These are phyloP conservation scores for Zymoseptoria passerinii DNA, from an alignment of 2,329 filamentous ascomycete species.

Conservation along the genomic window DNA sequence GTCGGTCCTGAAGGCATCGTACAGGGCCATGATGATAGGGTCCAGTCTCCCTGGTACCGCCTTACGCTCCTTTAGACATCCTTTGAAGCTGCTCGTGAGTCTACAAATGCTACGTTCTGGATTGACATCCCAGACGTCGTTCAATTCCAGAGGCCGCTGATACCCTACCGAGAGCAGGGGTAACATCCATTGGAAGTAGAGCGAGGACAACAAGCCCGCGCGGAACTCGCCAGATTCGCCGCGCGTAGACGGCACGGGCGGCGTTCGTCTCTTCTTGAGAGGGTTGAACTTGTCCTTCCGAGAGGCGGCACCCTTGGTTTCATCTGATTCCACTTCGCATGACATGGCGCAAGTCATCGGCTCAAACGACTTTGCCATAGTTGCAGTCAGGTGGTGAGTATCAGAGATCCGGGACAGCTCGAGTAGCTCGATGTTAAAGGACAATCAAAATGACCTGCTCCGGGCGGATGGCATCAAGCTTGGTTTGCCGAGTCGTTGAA, in stretches of 20 bases:
- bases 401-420: too few relatives aligned
- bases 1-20: not conserved
- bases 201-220: slow-evolving; percentile 60
- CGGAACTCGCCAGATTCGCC: slow-evolving; percentile 47
- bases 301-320: slow-evolving; percentile 17
- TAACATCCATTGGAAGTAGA: slow-evolving; percentile 82
- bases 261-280: slow-evolving; percentile 41
- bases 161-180: slow-evolving; percentile 77
- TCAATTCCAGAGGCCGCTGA: slow-evolving; percentile 68
- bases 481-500: too few relatives aligned
- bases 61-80: slow-evolving; percentile 4
- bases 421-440: too few relatives aligned
- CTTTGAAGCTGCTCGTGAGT: slow-evolving; percentile 54
- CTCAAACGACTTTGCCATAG: too few relatives aligned
- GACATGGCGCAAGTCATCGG: too few relatives aligned
- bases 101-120: slow-evolving; percentile 62
- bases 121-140: slow-evolving; percentile 80
- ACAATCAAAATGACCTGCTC: too few relatives aligned
- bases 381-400: too few relatives aligned
- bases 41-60: not conserved
- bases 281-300: slow-evolving; percentile 53
- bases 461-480: too few relatives aligned
- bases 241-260: slow-evolving; percentile 48
- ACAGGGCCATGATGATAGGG: not conserved
- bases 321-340: too few relatives aligned